Evolutionary conservation across 176 grass and related monocot genomes (phyloP).

Genomic region (Elaeis guineensis): DNA sequence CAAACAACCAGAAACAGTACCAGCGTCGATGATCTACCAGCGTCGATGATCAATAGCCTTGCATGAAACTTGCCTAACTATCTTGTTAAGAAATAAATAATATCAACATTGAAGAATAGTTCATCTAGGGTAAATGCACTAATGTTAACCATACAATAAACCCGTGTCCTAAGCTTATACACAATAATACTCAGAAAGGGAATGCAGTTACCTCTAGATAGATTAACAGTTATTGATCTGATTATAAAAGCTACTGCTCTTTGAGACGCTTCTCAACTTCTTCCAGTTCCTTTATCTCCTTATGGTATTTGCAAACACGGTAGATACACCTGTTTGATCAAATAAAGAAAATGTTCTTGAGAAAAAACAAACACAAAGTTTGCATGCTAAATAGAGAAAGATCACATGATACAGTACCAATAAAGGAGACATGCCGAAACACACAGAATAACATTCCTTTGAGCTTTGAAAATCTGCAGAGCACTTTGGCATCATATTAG

Average conservation of each 20-base stretch:
- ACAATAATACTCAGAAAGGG: too few relatives aligned
- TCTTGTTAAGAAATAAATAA: too few relatives aligned
- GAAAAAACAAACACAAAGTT: constrained; percentile 4
- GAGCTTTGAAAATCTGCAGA: constrained; percentile 82
- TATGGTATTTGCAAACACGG: constrained; percentile 71
- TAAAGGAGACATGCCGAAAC: constrained; percentile 70
- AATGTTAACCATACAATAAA: too few relatives aligned
- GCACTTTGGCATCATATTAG: too few relatives aligned
- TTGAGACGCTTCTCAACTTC: constrained; percentile 71
- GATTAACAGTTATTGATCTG: background rate
- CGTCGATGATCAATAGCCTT: too few relatives aligned
- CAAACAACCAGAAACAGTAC: too few relatives aligned
- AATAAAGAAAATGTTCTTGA: constrained; percentile 4
- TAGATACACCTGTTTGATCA: constrained; percentile 44
- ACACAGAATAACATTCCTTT: constrained; percentile 90
- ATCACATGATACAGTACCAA: constrained; percentile 41
- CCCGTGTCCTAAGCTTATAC: too few relatives aligned
- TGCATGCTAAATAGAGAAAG: constrained; percentile 16
- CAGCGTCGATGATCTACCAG: too few relatives aligned
- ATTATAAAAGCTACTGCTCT: constrained; percentile 39
- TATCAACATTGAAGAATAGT: too few relatives aligned
- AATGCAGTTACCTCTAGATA: too few relatives aligned
- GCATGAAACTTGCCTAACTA: too few relatives aligned
- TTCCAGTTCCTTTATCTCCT: constrained; percentile 70
- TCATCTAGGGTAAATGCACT: too few relatives aligned